Percentiles rank a stretch among this genome's conserved stretches.
Evolutionary conservation across 345 rosid genomes (phyloP).

Genomic region (Odontarrhena argentea): DNA sequence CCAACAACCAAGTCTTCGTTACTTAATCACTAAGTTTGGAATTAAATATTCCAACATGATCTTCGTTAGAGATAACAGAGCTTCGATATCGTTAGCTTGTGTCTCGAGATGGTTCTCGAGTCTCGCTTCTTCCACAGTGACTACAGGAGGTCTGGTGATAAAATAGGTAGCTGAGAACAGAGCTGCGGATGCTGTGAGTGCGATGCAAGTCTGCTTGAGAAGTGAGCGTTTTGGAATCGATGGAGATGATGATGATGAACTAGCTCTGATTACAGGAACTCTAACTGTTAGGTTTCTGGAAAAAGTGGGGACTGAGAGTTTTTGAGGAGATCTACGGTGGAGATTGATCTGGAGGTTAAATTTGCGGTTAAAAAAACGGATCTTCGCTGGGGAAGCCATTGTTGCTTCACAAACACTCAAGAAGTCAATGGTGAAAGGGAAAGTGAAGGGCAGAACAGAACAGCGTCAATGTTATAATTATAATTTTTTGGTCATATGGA

Average conservation of each 20-base stretch:
- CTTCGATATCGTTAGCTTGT: conserved; percentile 48
- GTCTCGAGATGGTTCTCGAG: conserved; percentile 48
- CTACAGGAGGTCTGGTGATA: no score
- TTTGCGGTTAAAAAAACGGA: conserved; percentile 38
- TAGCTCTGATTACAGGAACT: conserved; percentile 49
- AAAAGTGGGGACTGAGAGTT: conserved; percentile 21
- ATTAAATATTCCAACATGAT: no score
- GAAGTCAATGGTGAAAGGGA: conserved; percentile 2
- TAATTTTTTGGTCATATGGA: no score
- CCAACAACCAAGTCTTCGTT: no score
- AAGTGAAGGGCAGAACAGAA: background rate
- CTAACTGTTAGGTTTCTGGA: conserved; percentile 4
- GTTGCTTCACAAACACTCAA: background rate
- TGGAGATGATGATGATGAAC: conserved; percentile 28
- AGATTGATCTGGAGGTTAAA: conserved; percentile 46
- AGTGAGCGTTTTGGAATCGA: conserved; percentile 32
- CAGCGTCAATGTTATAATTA: background rate
- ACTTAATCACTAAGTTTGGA: no score
- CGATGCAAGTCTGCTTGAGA: conserved; percentile 53
- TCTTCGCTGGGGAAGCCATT: conserved; percentile 58
- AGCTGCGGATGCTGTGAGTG: conserved; percentile 57
- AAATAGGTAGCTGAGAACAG: conserved; percentile 37
- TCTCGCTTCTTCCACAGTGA: conserved; percentile 38
- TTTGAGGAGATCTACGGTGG: conserved; percentile 40
- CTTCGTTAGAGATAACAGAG: conserved; percentile 58